Percentiles rank a stretch among this genome's conserved stretches.
Evolutionary conservation across 2,329 filamentous ascomycete species (phyloP).

Genomic region (Exserohilum turcica): DNA sequence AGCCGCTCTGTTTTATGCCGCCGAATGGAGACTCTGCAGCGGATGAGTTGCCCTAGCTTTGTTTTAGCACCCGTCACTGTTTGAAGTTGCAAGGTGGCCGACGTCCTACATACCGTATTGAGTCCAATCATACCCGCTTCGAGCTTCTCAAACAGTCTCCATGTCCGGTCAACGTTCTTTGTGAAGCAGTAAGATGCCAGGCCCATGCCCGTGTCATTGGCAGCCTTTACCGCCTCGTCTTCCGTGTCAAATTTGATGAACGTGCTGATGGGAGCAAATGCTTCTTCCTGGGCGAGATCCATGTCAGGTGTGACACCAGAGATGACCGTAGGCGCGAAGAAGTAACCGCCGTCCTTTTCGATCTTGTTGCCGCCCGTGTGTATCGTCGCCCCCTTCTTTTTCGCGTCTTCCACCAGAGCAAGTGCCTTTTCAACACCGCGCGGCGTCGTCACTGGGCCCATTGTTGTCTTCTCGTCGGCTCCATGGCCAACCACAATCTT

Average conservation of each 20-base stretch:
- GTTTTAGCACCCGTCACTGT: slow-evolving; percentile 9
- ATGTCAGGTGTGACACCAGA: slow-evolving; percentile 64
- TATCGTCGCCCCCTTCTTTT: slow-evolving; percentile 65
- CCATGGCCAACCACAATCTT: slow-evolving; percentile 67
- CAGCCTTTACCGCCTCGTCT: slow-evolving; percentile 64
- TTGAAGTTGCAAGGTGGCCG: not conserved
- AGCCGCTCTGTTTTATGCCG: slow-evolving; percentile 70
- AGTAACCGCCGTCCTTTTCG: slow-evolving; percentile 62
- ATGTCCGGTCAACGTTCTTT: slow-evolving; percentile 68
- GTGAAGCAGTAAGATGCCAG: slow-evolving; percentile 72
- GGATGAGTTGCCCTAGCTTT: slow-evolving; percentile 60
- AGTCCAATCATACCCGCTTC: slow-evolving; percentile 73
- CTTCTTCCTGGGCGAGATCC: slow-evolving; percentile 63
- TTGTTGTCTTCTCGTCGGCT: slow-evolving; percentile 59
- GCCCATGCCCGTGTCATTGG: slow-evolving; percentile 68
- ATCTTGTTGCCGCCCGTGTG: slow-evolving; percentile 63
- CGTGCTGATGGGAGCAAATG: slow-evolving; percentile 68
- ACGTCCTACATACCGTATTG: slow-evolving; percentile 58
- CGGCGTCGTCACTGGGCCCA: slow-evolving; percentile 65
- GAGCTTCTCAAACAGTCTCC: slow-evolving; percentile 69
- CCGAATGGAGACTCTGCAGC: slow-evolving; percentile 71
- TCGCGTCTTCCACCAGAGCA: slow-evolving; percentile 67
- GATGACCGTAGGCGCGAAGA: slow-evolving; percentile 72
- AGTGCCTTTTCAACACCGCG: slow-evolving; percentile 62
- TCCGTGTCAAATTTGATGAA: slow-evolving; percentile 70